Percentiles rank a stretch among this genome's conserved stretches.
Conservation (phyloP, 306 rosid species). For the Gynostemma pentaphyllum region DNA sequence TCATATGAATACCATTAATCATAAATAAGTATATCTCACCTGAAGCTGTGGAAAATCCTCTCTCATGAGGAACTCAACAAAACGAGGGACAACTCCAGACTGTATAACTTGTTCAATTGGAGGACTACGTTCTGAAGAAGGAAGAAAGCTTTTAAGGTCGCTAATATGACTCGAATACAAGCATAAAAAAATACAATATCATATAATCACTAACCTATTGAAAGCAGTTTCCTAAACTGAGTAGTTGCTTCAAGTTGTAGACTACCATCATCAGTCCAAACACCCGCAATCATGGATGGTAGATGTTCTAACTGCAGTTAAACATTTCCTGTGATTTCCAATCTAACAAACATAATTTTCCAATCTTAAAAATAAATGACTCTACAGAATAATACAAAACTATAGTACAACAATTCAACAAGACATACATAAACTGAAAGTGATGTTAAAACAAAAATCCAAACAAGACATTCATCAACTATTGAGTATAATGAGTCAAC, state of each 20-base stretch:
- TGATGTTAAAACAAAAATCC: no score
- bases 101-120: slow-evolving; percentile 93
- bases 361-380: not conserved
- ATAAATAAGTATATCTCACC: slow-evolving; percentile 24
- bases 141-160: not conserved
- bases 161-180: not conserved
- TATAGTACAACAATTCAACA: not conserved
- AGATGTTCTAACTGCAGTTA: slow-evolving; percentile 77
- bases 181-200: not conserved
- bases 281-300: slow-evolving; percentile 88
- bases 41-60: slow-evolving; percentile 83
- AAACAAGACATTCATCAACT: no score
- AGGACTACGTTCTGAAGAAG: slow-evolving; percentile 66
- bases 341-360: not conserved
- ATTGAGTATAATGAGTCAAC: no score
- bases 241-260: slow-evolving; percentile 90
- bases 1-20: not conserved
- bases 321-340: not conserved
- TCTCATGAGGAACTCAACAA: slow-evolving; percentile 73
- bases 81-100: slow-evolving; percentile 84
- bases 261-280: slow-evolving; percentile 61
- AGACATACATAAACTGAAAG: not conserved
- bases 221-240: slow-evolving; percentile 88
- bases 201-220: slow-evolving; percentile 51
- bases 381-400: not conserved